phyloP scores from a whole-genome alignment of 164 flowering plant genomes.

The Liquidambar formosana region DNA sequence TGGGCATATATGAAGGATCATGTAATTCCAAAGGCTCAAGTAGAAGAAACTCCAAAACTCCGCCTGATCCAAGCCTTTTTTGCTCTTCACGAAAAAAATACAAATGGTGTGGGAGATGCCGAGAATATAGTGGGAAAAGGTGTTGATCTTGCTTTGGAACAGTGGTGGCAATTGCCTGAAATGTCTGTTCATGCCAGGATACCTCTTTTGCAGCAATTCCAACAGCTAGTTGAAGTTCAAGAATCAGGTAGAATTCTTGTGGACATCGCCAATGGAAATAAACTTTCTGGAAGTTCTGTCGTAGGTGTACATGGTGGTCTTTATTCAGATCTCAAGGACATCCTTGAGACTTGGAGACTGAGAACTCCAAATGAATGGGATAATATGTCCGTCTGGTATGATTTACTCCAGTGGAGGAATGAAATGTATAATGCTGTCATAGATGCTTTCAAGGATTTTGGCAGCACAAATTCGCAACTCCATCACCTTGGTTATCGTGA shows the following conservation, averaged over 20 bases:
- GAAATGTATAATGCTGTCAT: constrained; percentile 94
- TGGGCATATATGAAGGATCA: constrained; percentile 87
- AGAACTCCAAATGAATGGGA: constrained; percentile 99
- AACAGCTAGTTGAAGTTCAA: constrained; percentile 90
- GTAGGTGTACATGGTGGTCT: constrained; percentile 69
- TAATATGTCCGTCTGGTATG: constrained; percentile 94
- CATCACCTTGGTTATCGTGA: constrained; percentile 99
- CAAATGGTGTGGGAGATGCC: constrained; percentile 85
- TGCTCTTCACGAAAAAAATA: constrained; percentile 82
- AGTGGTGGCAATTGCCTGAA: constrained; percentile 98
- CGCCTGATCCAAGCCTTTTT: constrained; percentile 80
- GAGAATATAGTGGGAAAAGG: constrained; percentile 90
- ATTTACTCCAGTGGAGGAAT: constrained; percentile 98
- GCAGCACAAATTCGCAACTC: constrained; percentile 68
- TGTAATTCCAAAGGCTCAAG: constrained; percentile 86
- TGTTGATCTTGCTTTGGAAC: constrained; percentile 83
- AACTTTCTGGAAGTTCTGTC: constrained; percentile 60
- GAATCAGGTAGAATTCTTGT: constrained; percentile 82
- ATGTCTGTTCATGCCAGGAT: constrained; percentile 88
- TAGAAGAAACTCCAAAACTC: constrained; percentile 87
- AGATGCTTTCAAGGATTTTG: constrained; percentile 93
- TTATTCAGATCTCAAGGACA: constrained; percentile 94
- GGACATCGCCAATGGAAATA: constrained; percentile 90
- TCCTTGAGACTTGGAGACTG: constrained; percentile 97
- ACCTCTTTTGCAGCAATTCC: constrained; percentile 91